Percentiles rank a stretch among this genome's conserved stretches.
These are phyloP conservation scores for Tremella fuciformis DNA, from an alignment of 768 basidiomycete species.

Conservation along the genomic window DNA sequence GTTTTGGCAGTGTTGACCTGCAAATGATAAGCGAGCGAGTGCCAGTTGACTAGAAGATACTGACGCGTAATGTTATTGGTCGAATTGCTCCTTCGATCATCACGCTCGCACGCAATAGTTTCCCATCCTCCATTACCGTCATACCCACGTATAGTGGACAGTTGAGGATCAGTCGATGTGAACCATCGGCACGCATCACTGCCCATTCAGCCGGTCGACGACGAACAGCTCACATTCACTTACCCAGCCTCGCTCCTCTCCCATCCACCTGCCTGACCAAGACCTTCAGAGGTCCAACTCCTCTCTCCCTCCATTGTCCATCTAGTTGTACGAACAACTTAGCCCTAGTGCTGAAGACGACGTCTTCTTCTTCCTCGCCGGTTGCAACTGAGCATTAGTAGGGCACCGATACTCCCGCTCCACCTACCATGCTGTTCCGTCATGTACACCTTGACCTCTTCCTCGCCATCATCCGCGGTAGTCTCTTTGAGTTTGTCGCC, in stretches of 20 bases:
- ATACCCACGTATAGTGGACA: constrained; percentile 51
- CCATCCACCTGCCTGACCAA: constrained; percentile 46
- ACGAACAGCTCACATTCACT: constrained; percentile 15
- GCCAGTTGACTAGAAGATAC: constrained; percentile 5
- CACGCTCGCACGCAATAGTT: constrained; percentile 42
- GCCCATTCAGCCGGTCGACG: constrained; percentile 10
- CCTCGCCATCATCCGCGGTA: constrained; percentile 28
- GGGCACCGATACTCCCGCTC: not conserved
- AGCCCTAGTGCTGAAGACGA: constrained; percentile 48
- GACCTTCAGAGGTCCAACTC: constrained; percentile 50
- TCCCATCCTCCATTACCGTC: constrained; percentile 45
- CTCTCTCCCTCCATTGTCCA: constrained; percentile 52
- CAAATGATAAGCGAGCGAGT: not conserved
- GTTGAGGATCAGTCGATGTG: constrained; percentile 53
- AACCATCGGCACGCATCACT: constrained; percentile 55
- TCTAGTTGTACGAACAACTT: constrained; percentile 51
- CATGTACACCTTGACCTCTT: constrained; percentile 46
- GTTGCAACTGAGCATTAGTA: constrained; percentile 44
- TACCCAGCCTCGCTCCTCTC: constrained; percentile 49
- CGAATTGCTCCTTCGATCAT: constrained; percentile 36
- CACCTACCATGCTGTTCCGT: constrained; percentile 52
- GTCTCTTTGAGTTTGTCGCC: constrained; percentile 40
- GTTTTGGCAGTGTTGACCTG: constrained; percentile 37
- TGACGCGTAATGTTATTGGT: constrained; percentile 44
- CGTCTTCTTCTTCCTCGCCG: constrained; percentile 54